Percentiles rank a stretch among this genome's conserved stretches.
phyloP scores from a whole-genome alignment of 495 filamentous ascomycete species.

The Penicillium bovifimosum region DNA sequence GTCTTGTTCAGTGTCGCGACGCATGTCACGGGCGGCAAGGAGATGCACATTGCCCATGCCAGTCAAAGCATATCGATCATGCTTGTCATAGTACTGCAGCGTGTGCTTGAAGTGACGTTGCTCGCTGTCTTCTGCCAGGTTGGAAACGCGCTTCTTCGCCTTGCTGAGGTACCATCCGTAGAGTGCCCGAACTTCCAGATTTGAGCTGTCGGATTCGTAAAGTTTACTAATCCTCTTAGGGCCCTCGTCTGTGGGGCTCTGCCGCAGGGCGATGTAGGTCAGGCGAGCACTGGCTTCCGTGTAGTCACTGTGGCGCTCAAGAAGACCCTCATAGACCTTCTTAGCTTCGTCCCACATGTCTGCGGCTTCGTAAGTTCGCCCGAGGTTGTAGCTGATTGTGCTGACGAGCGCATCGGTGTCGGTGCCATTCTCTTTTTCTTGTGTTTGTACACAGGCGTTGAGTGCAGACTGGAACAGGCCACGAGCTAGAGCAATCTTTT shows the following conservation, averaged over 20 bases:
- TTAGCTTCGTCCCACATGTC: conserved; percentile 76
- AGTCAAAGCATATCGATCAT: conserved; percentile 88
- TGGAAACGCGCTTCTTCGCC: conserved; percentile 70
- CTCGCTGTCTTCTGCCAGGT: conserved; percentile 84
- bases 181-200: conserved; percentile 84
- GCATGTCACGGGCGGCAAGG: conserved; percentile 85
- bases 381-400: conserved; percentile 92
- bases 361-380: conserved; percentile 87
- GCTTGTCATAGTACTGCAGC: conserved; percentile 88
- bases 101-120: conserved; percentile 94
- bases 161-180: conserved; percentile 92
- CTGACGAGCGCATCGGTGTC: conserved; percentile 88
- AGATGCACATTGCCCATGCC: conserved; percentile 96
- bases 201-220: conserved; percentile 68
- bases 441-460: conserved; percentile 71
- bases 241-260: conserved; percentile 76
- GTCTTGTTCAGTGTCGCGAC: conserved; percentile 78
- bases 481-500: conserved; percentile 74
- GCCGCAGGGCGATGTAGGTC: conserved; percentile 83
- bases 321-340: conserved; percentile 76
- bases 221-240: conserved; percentile 77
- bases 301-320: conserved; percentile 81
- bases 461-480: conserved; percentile 84
- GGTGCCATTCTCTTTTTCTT: conserved; percentile 52
- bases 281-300: conserved; percentile 82